Conservation (phyloP, 140 eudicot genomes). For the Cichorium intybus region DNA sequence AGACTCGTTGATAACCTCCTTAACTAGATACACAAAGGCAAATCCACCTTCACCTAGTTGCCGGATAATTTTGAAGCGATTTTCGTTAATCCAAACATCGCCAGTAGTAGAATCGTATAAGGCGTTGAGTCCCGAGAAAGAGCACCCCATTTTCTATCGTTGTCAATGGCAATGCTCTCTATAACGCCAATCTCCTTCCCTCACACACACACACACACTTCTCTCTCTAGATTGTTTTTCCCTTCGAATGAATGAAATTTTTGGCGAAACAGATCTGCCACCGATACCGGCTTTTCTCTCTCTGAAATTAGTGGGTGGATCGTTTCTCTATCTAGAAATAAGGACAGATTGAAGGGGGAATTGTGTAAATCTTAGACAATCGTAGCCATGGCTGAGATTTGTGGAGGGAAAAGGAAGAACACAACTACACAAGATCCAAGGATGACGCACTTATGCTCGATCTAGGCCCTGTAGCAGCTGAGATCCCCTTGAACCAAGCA, state of each 20-base stretch:
- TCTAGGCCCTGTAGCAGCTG: not conserved
- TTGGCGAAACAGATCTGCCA: constrained; percentile 15
- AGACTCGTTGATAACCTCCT: constrained; percentile 39
- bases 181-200: not conserved
- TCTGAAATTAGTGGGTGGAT: not conserved
- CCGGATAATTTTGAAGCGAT: constrained; percentile 28
- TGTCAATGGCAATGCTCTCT: constrained; percentile 19
- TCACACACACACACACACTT: constrained; percentile 1
- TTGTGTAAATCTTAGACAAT: constrained; percentile 3
- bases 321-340: not conserved
- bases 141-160: constrained; percentile 70
- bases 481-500: constrained; percentile 8
- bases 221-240: not conserved
- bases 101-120: constrained; percentile 68
- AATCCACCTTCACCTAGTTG: constrained; percentile 44
- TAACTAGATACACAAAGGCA: constrained; percentile 35
- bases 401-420: constrained; percentile 2
- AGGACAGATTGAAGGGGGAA: constrained; percentile 5
- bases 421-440: constrained; percentile 12
- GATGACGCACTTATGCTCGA: not conserved
- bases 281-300: not conserved
- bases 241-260: not conserved
- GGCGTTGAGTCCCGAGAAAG: constrained; percentile 88
- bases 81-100: constrained; percentile 90
- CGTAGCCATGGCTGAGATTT: constrained; percentile 3